These are phyloP conservation scores for Chaetomium tenue DNA, from an alignment of 495 filamentous ascomycete genomes.

Conservation along the genomic window DNA sequence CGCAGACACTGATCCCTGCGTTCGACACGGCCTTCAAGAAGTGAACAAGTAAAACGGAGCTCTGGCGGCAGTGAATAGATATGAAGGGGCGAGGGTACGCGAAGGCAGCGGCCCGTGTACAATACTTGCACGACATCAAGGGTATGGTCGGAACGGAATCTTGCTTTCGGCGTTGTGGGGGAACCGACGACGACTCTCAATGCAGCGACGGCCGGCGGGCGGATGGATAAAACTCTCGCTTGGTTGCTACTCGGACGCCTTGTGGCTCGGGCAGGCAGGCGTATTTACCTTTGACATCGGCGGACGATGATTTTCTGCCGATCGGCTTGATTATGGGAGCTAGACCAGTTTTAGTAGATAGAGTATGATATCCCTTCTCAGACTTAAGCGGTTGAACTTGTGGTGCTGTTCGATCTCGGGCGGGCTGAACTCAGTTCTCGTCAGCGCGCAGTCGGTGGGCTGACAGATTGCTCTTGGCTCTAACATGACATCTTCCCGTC, in stretches of 20 bases:
- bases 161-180: slow-evolving; percentile 21
- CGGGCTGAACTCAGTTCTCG: too few relatives aligned
- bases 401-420: too few relatives aligned
- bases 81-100: neutral
- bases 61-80: neutral
- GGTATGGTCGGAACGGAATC: slow-evolving; percentile 13
- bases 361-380: slow-evolving; percentile 15
- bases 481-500: neutral
- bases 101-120: slow-evolving; percentile 2
- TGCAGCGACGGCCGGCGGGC: slow-evolving; percentile 18
- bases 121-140: neutral
- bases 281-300: slow-evolving; percentile 1
- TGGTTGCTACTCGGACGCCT: slow-evolving; percentile 1
- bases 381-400: neutral
- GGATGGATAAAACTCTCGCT: slow-evolving; percentile 10
- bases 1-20: slow-evolving; percentile 80
- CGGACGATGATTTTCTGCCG: neutral
- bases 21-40: slow-evolving; percentile 44
- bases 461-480: neutral
- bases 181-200: slow-evolving; percentile 12
- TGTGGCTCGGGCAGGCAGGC: slow-evolving; percentile 11
- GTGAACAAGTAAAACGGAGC: neutral
- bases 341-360: slow-evolving; percentile 8
- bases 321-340: slow-evolving; percentile 6
- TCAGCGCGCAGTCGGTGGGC: too few relatives aligned